Evolutionary conservation across 495 filamentous ascomycete species (phyloP), one percentile per base, ranked within the genome.

Genomic region (Physcia stellaris): DNA sequence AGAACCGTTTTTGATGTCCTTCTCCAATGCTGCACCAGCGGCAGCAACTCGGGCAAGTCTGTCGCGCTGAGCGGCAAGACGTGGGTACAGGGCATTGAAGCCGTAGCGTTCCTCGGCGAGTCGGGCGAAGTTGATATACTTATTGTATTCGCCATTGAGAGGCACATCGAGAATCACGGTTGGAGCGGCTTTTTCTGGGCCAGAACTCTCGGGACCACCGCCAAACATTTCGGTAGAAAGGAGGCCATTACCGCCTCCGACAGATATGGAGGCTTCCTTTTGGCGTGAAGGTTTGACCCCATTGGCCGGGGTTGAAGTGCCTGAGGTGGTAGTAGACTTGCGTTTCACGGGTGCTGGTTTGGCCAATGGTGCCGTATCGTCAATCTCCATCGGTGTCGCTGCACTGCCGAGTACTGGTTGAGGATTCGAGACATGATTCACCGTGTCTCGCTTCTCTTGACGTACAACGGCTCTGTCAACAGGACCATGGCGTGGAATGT

Each of bases 71-170:
- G 86, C 87, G 0, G 92, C 90, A 18, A 88, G 66, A 0, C 86
- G 77, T 13, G 90, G 90, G 52, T 98, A 86, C 31, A 96, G 63
- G 1, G 88, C 90, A 32, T 87, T 83, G 68, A 87, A 94, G 26
- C 90, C 90, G 56, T 96, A 96, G 40, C 75, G 77, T 37, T 93
- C 86, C 55, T 93, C 85, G 16, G 90, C 88, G 52, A 96, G 63
- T 33, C 84, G 83, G 44, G 88, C 86, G 50, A 96, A 95, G 55
- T 96, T 96, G 56, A 98, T 72, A 43, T 88, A 88, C 39, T 87
- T 82, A 53, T 94, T 90, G 12, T 68, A 74, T 45, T 80, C 77
- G 20, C 83, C 82, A 24, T 80, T 68, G 27, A 98, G 60, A 1
- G 83, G 76, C 40, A 98, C 73, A 36, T 85, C 75, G 2, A 98